Evolutionary conservation across 108 stramenopile species (phyloP).

Genomic region (Discostella pseudostelligera): DNA sequence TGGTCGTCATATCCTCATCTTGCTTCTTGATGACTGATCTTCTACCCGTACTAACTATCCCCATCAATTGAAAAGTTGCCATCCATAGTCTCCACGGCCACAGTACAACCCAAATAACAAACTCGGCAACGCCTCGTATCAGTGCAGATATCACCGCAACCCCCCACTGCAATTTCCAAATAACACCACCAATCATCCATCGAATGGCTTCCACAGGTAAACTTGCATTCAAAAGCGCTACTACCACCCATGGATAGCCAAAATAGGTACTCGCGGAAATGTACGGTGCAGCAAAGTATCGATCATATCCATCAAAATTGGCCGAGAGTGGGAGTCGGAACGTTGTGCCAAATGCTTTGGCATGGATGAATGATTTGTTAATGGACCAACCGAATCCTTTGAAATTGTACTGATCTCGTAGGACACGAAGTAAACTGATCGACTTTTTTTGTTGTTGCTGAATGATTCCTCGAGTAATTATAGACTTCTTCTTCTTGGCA

Average conservation of each 20-base stretch:
- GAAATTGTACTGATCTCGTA: constrained; percentile 68
- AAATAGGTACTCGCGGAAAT: constrained; percentile 50
- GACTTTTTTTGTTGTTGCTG: neutral
- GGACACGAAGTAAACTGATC: constrained; percentile 6
- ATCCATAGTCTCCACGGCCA: constrained; percentile 27
- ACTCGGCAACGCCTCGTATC: constrained; percentile 16
- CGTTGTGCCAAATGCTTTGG: constrained; percentile 50
- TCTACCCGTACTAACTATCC: neutral
- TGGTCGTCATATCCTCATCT: constrained; percentile 5
- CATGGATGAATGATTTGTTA: constrained; percentile 64
- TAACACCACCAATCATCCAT: constrained; percentile 44
- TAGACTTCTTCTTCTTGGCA: constrained; percentile 10
- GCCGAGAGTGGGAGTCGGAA: constrained; percentile 62
- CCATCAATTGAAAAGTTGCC: constrained; percentile 10
- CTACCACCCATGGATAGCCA: constrained; percentile 62
- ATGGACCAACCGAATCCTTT: constrained; percentile 71
- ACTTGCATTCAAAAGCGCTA: constrained; percentile 53
- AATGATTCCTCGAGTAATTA: neutral
- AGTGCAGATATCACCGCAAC: constrained; percentile 31
- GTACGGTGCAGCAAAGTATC: constrained; percentile 53
- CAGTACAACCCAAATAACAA: constrained; percentile 12
- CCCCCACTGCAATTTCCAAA: constrained; percentile 40
- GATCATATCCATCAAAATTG: constrained; percentile 67
- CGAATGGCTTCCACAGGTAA: constrained; percentile 60
- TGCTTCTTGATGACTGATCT: neutral